Evolutionary conservation across 2,329 filamentous ascomycete genomes (phyloP).

Genomic region (Claviceps sorghi): DNA sequence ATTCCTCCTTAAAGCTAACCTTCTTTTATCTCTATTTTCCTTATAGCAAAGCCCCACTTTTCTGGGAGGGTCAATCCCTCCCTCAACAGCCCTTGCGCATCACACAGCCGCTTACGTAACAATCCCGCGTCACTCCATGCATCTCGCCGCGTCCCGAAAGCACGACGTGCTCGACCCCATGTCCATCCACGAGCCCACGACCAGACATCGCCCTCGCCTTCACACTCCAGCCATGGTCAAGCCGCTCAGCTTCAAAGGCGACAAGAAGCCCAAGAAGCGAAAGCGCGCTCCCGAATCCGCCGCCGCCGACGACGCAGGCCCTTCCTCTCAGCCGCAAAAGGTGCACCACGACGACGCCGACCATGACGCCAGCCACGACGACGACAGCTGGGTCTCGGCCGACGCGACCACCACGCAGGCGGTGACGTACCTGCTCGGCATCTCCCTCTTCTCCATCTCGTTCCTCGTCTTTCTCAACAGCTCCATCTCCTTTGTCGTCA

Average conservation of each 20-base stretch:
- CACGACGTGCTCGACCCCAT: no score
- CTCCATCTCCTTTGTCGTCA: slow-evolving; percentile 71
- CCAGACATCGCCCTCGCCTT: not conserved
- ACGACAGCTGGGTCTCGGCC: slow-evolving; percentile 86
- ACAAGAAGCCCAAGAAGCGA: slow-evolving; percentile 87
- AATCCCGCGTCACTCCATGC: no score
- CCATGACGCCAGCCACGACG: slow-evolving; percentile 30
- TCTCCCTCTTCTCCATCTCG: slow-evolving; percentile 74
- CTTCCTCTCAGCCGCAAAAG: slow-evolving; percentile 10
- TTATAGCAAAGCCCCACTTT: no score
- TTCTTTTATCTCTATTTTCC: no score
- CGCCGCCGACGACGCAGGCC: slow-evolving; percentile 27
- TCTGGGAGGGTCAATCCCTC: no score
- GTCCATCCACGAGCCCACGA: not conserved
- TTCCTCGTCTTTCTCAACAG: slow-evolving; percentile 85
- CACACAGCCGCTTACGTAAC: no score
- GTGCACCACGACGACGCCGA: slow-evolving; percentile 18
- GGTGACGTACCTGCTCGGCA: slow-evolving; percentile 64
- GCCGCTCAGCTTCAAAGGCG: slow-evolving; percentile 87
- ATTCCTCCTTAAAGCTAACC: no score
- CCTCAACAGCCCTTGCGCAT: no score
- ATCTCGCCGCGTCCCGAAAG: no score
- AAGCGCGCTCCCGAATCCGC: slow-evolving; percentile 49
- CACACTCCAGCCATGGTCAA: slow-evolving; percentile 54
- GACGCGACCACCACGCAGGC: slow-evolving; percentile 56